A percentile compares a stretch with the other conserved stretches of the same genome.
Conservation (phyloP, 805 yeast genomes). For the Metschnikowia gruessii region DNA sequence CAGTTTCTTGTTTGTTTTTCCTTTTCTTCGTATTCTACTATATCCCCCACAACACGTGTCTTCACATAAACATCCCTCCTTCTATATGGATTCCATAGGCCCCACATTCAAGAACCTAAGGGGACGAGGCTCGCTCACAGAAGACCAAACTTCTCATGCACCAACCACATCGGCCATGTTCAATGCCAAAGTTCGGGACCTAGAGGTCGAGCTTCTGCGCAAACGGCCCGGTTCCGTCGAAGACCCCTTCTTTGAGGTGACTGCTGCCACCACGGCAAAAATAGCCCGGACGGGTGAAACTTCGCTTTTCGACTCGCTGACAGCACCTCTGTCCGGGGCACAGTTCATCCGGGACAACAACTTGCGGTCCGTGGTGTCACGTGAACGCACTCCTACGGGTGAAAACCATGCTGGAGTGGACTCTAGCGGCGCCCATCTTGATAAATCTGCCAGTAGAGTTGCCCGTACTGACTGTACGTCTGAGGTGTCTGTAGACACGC, state of each 20-base stretch:
- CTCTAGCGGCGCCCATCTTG: constrained; percentile 2
- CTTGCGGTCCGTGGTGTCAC: constrained; percentile 12
- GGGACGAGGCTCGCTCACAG: constrained; percentile 26
- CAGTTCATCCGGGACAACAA: constrained; percentile 19
- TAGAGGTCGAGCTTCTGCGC: constrained; percentile 11
- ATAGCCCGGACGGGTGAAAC: constrained; percentile 6
- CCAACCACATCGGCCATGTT: constrained; percentile 9
- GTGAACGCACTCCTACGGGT: constrained; percentile 6
- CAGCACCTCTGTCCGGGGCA: constrained; percentile 1
- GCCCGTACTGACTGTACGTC: neutral
- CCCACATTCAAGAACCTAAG: constrained; percentile 24
- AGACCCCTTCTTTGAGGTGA: constrained; percentile 31
- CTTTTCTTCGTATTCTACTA: too few relatives aligned
- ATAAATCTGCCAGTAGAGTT: constrained; percentile 5
- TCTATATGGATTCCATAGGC: constrained; percentile 17
- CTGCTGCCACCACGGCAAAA: constrained; percentile 11
- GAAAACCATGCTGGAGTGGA: neutral
- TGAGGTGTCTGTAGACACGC: neutral
- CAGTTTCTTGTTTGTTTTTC: too few relatives aligned
- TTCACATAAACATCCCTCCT: too few relatives aligned
- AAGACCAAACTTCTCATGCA: constrained; percentile 12
- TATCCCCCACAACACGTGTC: too few relatives aligned
- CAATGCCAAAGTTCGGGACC: constrained; percentile 5
- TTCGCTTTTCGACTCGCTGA: neutral
- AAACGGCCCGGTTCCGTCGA: constrained; percentile 21